phyloP scores from a whole-genome alignment of 2,329 filamentous ascomycete species.

The Talaromyces marneffei region DNA sequence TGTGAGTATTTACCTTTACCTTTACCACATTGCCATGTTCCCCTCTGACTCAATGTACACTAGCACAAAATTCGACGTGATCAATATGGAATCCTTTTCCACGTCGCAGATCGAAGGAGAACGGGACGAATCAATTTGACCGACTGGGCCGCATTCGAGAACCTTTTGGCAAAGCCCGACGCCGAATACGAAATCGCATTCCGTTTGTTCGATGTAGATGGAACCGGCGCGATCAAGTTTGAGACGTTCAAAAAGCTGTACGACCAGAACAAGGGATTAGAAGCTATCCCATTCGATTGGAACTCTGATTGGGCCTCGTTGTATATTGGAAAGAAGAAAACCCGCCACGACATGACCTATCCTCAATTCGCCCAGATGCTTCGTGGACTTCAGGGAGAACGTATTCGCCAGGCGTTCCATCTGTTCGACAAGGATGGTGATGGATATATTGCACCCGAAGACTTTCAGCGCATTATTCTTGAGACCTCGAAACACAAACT shows the following conservation, averaged over 20 bases:
- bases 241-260: conserved; percentile 81
- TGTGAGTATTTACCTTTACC: conserved; percentile 55
- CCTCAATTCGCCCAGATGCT: conserved; percentile 98
- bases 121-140: conserved; percentile 68
- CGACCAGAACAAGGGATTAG: conserved; percentile 77
- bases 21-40: not conserved
- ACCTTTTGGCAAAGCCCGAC: conserved; percentile 86
- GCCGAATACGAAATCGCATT: conserved; percentile 99
- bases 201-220: conserved; percentile 84
- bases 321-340: conserved; percentile 83
- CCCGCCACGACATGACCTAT: conserved; percentile 88
- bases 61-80: conserved; percentile 97
- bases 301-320: conserved; percentile 92
- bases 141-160: conserved; percentile 92
- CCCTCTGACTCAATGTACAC: conserved; percentile 3
- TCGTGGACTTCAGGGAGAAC: conserved; percentile 89
- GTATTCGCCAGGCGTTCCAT: conserved; percentile 91
- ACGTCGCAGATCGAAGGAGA: conserved; percentile 74
- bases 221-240: conserved; percentile 80
- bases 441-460: conserved; percentile 84
- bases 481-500: conserved; percentile 94
- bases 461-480: conserved; percentile 94
- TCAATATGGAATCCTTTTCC: conserved; percentile 90
- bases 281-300: conserved; percentile 92
- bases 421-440: conserved; percentile 84